Evolutionary conservation across 495 filamentous ascomycete species (phyloP).

Genomic region (Aspergillus sparsus): DNA sequence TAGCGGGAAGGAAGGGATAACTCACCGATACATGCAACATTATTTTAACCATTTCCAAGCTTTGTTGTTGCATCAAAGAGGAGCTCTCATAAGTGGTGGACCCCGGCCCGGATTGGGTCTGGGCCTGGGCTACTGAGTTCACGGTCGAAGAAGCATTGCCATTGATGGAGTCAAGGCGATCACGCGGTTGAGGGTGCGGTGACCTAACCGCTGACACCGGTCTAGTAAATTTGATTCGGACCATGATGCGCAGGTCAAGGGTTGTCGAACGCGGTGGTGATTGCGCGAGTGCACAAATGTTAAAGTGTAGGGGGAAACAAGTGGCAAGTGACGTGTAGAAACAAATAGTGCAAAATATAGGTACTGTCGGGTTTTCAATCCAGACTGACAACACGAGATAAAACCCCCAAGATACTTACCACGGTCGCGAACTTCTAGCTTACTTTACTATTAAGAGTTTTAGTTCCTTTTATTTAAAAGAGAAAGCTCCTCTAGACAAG

Average conservation of each 20-base stretch:
- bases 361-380: slow-evolving; percentile 3
- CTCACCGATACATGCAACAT: slow-evolving; percentile 45
- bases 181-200: slow-evolving; percentile 16
- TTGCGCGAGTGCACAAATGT: not conserved
- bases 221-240: slow-evolving; percentile 30
- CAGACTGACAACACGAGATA: slow-evolving; percentile 15
- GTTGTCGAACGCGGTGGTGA: not conserved
- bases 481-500: no score
- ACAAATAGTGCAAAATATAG: slow-evolving; percentile 6
- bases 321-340: slow-evolving; percentile 7
- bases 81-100: slow-evolving; percentile 10
- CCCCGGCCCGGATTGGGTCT: slow-evolving; percentile 18
- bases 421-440: slow-evolving; percentile 11
- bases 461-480: no score
- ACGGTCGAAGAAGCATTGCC: not conserved
- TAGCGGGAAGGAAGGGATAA: slow-evolving; percentile 6
- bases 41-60: slow-evolving; percentile 51
- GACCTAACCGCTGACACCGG: slow-evolving; percentile 24
- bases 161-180: slow-evolving; percentile 6
- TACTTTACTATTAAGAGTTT: no score
- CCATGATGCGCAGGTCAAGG: slow-evolving; percentile 18
- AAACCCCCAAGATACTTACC: slow-evolving; percentile 10
- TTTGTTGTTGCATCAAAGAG: slow-evolving; percentile 41
- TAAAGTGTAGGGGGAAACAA: not conserved
- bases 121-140: slow-evolving; percentile 21